A percentile compares a stretch with the other conserved stretches of the same genome.
Evolutionary conservation across 1,284 basidiomycete genomes (phyloP).

Genomic region (Erythrobasidium hasegawianum): DNA sequence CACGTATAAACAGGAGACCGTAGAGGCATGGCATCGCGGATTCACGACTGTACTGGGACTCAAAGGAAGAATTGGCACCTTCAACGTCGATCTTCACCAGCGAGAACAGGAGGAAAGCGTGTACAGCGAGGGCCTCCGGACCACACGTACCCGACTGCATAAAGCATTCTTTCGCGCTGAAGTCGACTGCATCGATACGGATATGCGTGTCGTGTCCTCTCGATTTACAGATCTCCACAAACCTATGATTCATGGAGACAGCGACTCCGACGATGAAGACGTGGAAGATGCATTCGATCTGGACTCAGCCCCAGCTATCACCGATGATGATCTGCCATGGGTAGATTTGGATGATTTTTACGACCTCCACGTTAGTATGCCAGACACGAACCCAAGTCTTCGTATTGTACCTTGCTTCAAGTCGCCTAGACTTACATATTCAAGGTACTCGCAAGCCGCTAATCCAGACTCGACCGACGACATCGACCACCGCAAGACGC

Average conservation of each 20-base stretch:
- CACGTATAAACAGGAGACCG: slow-evolving; percentile 74
- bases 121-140: slow-evolving; percentile 49
- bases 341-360: slow-evolving; percentile 77
- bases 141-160: slow-evolving; percentile 60
- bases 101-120: slow-evolving; percentile 68
- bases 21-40: slow-evolving; percentile 71
- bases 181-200: slow-evolving; percentile 71
- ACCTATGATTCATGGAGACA: slow-evolving; percentile 38
- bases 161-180: slow-evolving; percentile 94
- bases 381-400: slow-evolving; percentile 58
- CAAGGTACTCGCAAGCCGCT: slow-evolving; percentile 47
- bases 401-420: slow-evolving; percentile 68
- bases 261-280: slow-evolving; percentile 36
- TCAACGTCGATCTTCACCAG: slow-evolving; percentile 90
- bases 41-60: slow-evolving; percentile 73
- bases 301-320: slow-evolving; percentile 37
- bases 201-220: slow-evolving; percentile 73
- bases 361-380: slow-evolving; percentile 67
- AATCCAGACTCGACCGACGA: slow-evolving; percentile 45
- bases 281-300: slow-evolving; percentile 32
- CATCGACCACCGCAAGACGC: slow-evolving; percentile 49
- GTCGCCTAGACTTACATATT: slow-evolving; percentile 81
- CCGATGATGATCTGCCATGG: slow-evolving; percentile 56
- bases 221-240: slow-evolving; percentile 70
- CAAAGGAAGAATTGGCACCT: slow-evolving; percentile 74